A percentile compares a stretch with the other conserved stretches of the same genome.
Evolutionary conservation across 768 basidiomycete species (phyloP).

Genomic region (Macrocybe gigantea): DNA sequence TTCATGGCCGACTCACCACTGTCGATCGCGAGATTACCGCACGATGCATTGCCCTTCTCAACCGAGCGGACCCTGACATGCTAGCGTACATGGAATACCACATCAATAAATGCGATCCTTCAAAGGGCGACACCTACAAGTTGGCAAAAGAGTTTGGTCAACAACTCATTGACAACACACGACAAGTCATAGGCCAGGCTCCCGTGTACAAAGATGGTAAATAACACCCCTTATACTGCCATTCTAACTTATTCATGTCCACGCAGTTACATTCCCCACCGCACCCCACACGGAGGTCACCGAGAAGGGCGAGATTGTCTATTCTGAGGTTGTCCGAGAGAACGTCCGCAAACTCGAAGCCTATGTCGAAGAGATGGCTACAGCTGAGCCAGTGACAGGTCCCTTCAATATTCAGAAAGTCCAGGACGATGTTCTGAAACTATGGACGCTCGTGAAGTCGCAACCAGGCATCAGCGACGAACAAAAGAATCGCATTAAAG

Average conservation of each 20-base stretch:
- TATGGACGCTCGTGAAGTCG: slow-evolving; percentile 96
- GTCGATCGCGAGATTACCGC: slow-evolving; percentile 96
- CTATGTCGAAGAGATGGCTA: slow-evolving; percentile 98
- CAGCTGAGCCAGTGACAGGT: slow-evolving; percentile 79
- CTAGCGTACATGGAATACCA: slow-evolving; percentile 94
- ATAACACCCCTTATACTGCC: slow-evolving; percentile 17
- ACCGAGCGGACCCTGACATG: slow-evolving; percentile 91
- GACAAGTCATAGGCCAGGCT: slow-evolving; percentile 75
- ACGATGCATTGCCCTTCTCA: slow-evolving; percentile 95
- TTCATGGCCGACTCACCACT: slow-evolving; percentile 89
- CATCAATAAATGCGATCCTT: slow-evolving; percentile 77
- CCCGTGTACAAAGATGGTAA: slow-evolving; percentile 94
- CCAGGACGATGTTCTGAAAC: slow-evolving; percentile 91
- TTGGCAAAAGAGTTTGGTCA: slow-evolving; percentile 98
- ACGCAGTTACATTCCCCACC: slow-evolving; percentile 91
- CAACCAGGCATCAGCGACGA: slow-evolving; percentile 96
- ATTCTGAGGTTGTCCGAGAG: slow-evolving; percentile 91
- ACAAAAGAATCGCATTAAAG: slow-evolving; percentile 93
- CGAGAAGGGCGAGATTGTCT: slow-evolving; percentile 90
- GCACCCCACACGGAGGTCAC: slow-evolving; percentile 94
- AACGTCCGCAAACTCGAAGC: slow-evolving; percentile 97
- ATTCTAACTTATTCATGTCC: slow-evolving; percentile 6
- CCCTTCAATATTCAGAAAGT: slow-evolving; percentile 95
- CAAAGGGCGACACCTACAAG: slow-evolving; percentile 84
- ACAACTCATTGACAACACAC: slow-evolving; percentile 90